phyloP scores from a whole-genome alignment of 177 flowering plant genomes.

The Vitis hybrid region DNA sequence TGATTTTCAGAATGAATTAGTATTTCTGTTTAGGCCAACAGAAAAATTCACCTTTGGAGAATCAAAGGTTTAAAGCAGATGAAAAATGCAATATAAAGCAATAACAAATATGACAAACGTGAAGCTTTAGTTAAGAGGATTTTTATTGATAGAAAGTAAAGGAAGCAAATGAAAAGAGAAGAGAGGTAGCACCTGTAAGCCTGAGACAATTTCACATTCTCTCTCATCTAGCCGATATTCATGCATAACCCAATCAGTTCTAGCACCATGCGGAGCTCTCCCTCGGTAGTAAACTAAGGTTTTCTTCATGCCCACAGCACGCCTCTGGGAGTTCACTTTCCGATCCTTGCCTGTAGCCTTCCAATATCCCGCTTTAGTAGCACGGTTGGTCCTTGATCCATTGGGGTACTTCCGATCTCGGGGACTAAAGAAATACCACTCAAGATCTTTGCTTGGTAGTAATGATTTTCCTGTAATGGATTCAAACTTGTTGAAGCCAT shows the following conservation, averaged over 20 bases:
- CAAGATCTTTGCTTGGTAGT: constrained; percentile 85
- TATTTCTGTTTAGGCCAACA: no score
- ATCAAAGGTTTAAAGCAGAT: no score
- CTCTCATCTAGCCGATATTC: constrained; percentile 90
- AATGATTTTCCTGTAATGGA: constrained; percentile 71
- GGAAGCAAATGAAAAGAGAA: not conserved
- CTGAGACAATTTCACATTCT: constrained; percentile 63
- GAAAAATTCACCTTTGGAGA: no score
- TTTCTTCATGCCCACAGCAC: constrained; percentile 92
- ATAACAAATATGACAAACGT: not conserved
- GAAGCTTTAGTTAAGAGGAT: not conserved
- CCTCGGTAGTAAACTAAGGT: constrained; percentile 95
- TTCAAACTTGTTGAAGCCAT: not conserved
- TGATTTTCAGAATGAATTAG: no score
- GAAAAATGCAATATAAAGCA: no score
- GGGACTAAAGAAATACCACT: constrained; percentile 85
- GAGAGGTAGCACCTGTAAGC: constrained; percentile 60
- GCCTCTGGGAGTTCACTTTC: constrained; percentile 70
- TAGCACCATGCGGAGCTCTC: constrained; percentile 90
- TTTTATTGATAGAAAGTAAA: no score
- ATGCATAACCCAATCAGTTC: constrained; percentile 99
- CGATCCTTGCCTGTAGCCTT: constrained; percentile 96
- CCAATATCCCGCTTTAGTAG: constrained; percentile 88
- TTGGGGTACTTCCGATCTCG: constrained; percentile 94
- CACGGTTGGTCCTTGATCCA: constrained; percentile 94